A percentile compares a stretch with the other conserved stretches of the same genome.
These are phyloP conservation scores for Aspergillus sp. DNA, from an alignment of 2,329 filamentous ascomycete species.

Conservation along the genomic window DNA sequence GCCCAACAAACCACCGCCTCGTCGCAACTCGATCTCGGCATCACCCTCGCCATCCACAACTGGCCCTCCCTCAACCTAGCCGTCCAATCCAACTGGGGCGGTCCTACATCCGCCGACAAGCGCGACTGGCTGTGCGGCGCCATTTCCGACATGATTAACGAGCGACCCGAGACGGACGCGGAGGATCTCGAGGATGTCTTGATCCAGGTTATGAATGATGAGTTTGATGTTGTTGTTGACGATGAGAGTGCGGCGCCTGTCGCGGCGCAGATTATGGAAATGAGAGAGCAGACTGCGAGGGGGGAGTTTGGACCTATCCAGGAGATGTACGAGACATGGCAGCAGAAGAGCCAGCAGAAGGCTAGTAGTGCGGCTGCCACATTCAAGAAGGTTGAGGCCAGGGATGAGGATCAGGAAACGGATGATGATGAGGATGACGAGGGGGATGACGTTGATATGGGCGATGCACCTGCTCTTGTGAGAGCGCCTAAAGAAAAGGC, in stretches of 20 bases:
- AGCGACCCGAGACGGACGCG: conserved; percentile 60
- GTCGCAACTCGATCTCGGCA: conserved; percentile 70
- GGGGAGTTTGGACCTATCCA: conserved; percentile 64
- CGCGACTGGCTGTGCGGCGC: conserved; percentile 94
- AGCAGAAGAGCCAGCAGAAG: conserved; percentile 33
- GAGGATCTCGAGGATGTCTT: conserved; percentile 81
- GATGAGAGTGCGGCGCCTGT: conserved; percentile 78
- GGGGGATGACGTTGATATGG: conserved; percentile 62
- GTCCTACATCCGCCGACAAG: conserved; percentile 76
- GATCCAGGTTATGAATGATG: conserved; percentile 87
- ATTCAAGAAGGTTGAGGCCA: conserved; percentile 33
- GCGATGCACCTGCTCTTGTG: conserved; percentile 61
- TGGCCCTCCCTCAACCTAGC: conserved; percentile 88
- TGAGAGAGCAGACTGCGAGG: conserved; percentile 60
- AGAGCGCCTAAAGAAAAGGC: conserved; percentile 57
- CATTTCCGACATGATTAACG: conserved; percentile 70
- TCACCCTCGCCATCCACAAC: conserved; percentile 77
- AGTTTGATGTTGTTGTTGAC: conserved; percentile 90
- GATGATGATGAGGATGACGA: conserved; percentile 54
- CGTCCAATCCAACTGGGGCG: conserved; percentile 83
- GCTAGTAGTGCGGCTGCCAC: conserved; percentile 23
- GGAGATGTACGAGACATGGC: conserved; percentile 49
- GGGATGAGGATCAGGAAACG: conserved; percentile 53
- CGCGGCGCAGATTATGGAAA: conserved; percentile 65
- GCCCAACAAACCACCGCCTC: conserved; percentile 44